Evolutionary conservation across 768 basidiomycete species (phyloP).

Genomic region (Ephemerocybe angulata): DNA sequence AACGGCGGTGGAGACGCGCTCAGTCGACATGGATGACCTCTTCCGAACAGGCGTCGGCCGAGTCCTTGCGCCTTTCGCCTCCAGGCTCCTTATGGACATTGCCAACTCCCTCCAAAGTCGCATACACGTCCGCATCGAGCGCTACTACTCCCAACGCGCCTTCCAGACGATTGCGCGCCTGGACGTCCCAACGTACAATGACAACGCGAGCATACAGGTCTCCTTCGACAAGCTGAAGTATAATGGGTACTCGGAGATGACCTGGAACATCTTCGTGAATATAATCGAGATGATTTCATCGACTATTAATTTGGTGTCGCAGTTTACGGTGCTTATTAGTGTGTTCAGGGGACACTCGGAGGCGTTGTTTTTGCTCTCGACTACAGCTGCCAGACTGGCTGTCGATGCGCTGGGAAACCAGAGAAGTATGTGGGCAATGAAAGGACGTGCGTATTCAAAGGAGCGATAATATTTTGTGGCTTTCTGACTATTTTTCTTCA

Average conservation of each 20-base stretch:
- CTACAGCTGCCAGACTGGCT: not conserved
- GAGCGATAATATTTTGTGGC: too few relatives aligned
- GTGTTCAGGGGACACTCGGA: not conserved
- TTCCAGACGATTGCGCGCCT: conserved; percentile 68
- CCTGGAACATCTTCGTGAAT: conserved; percentile 55
- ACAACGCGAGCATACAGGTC: conserved; percentile 52
- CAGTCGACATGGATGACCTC: conserved; percentile 54
- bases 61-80: conserved; percentile 45
- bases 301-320: conserved; percentile 2
- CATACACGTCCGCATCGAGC: conserved; percentile 56
- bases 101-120: conserved; percentile 40
- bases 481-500: not conserved
- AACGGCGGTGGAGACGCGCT: conserved; percentile 58
- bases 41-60: conserved; percentile 53
- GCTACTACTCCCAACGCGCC: conserved; percentile 57
- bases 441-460: not conserved
- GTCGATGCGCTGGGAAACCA: not conserved
- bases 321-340: not conserved
- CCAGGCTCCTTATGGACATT: conserved; percentile 41
- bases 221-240: conserved; percentile 56
- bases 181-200: conserved; percentile 72
- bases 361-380: not conserved
- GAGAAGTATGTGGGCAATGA: too few relatives aligned
- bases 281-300: conserved; percentile 42
- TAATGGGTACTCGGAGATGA: conserved; percentile 45